Evolutionary conservation across 768 basidiomycete genomes (phyloP), one percentile per base, ranked within the genome.

Genomic region (Crepidotus variabilis): DNA sequence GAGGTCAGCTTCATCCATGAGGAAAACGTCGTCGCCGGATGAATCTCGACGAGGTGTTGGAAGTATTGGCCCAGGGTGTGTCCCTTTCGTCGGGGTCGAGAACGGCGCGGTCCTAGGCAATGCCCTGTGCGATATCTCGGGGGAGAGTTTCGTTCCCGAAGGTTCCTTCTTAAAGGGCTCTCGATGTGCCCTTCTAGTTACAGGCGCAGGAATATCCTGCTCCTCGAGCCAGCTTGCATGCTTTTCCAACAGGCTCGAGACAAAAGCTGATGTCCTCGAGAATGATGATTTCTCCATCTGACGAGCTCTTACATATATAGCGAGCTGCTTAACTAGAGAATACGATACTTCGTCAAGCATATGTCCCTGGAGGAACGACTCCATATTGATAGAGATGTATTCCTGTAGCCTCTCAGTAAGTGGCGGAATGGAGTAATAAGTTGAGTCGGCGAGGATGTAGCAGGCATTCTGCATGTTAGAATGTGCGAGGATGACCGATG

Each of bases 341-440:
- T 75, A 65, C 1, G 86, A 77, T 35, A 96, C 78, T 51, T 88
- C 87, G 56, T 94, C 90, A 21, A 99, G 80, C 63, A 95, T 80
- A 16, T 81, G 81, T 33, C 77, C 78, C 65, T 98, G 94, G 18
- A 99, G 80, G 50, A 97, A 78, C 0, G 86, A 84, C 69, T 99
- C 97, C 75, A 96, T 76, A 65, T 93, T 95, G 56, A 83, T 81
- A 1, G 83, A 73, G 63, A 97, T 87, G 69, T 93, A 98, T 22
- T 77, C 82, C 69, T 93, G 84, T 34, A 98, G 72, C 56, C 86
- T 80, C 32, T 82, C 78, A 20, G 85, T 78, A 45, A 99, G 82
- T 1, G 82, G 79, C 13, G 69, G 63, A 7, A 88, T 90, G 60
- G 91, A 82, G 71, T 85, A 90, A 67, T 90, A 82, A 0, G 85